Base-by-base conservation (phyloP, 1,284 basidiomycete genomes). In the Leccinum fallax region DNA sequence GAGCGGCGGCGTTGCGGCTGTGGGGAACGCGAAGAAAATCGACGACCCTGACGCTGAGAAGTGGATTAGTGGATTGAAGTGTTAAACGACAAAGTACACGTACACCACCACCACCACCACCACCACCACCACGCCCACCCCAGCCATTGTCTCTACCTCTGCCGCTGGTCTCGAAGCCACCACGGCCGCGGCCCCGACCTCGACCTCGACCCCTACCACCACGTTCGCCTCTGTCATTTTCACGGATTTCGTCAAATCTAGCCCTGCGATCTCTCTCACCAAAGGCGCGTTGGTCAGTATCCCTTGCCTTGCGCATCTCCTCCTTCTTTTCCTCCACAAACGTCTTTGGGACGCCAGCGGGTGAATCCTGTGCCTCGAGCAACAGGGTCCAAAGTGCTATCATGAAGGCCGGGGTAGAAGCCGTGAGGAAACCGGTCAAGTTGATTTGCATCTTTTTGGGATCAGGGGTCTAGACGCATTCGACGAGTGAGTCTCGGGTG, bases 321-420 rank as follows among this genome's bases (percentile, higher is more conserved):
- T 88, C 87, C 78, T 99, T 99, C 80, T 98, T 98, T 73, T 93
- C 90, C 70, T 98, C 95, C 24, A 99, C 89, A 73, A 98, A 95
- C 26, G 90, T 90, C n/a, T 87, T 85, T 2, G 97, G 97, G 0
- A 99, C 93, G 64, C 95, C 95, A 7, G 93, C 92, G 1, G 92
- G 85, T 32, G 93, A 94, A 48, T 85, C 82, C 76, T 98, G 97
- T 3, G 97, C 97, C 65, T 94, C 93, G 5, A 99, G 78, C 7
- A 99, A 81, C 8, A 98, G 82, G 32, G 83, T 87, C 97, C 97
- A 99, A 1, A 99, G 83, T 9, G 89, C 84, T 19, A 81, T 77
- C 93, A 98, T 97, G 77, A 99, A 98, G 0, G 82, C 77, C 0
- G 92, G 81, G 0, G 97, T 97, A 62, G 89, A 81, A 63, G 85